Percentiles rank a stretch among this genome's conserved stretches.
Evolutionary conservation across 768 basidiomycete species (phyloP).

Genomic region (Naganishia vishniacii): DNA sequence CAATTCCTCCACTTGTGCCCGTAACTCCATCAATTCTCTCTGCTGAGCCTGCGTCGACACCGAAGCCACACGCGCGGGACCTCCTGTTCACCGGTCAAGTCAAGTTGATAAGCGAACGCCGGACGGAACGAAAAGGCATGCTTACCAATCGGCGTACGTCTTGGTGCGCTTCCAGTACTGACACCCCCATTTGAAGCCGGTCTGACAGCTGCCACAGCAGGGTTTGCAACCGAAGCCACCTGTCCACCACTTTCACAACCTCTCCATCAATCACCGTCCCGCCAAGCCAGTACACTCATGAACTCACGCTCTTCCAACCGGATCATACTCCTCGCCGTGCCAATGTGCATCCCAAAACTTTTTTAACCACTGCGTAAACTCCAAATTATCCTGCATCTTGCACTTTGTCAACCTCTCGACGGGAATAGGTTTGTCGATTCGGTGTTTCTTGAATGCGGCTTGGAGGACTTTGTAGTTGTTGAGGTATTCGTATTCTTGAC

Average conservation of each 20-base stretch:
- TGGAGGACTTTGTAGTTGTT: conserved; percentile 95
- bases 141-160: conserved; percentile 19
- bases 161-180: background rate
- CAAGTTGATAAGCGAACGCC: background rate
- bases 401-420: conserved; percentile 89
- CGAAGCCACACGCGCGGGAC: conserved; percentile 25
- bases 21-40: conserved; percentile 59
- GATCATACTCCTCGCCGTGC: conserved; percentile 78
- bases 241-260: conserved; percentile 23
- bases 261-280: background rate
- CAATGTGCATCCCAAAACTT: conserved; percentile 92
- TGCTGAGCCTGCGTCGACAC: conserved; percentile 18
- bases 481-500: conserved; percentile 86
- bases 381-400: conserved; percentile 99
- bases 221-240: conserved; percentile 10
- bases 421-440: conserved; percentile 95
- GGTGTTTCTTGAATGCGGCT: conserved; percentile 80
- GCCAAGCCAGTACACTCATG: background rate
- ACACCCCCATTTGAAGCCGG: conserved; percentile 14
- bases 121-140: background rate
- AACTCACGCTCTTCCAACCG: conserved; percentile 73
- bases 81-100: background rate
- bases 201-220: conserved; percentile 3
- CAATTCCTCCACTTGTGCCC: conserved; percentile 75
- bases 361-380: conserved; percentile 96